Evolutionary conservation across 1,284 basidiomycete genomes (phyloP), one percentile per base, ranked within the genome.

Genomic region (Clitocybe nebularis): DNA sequence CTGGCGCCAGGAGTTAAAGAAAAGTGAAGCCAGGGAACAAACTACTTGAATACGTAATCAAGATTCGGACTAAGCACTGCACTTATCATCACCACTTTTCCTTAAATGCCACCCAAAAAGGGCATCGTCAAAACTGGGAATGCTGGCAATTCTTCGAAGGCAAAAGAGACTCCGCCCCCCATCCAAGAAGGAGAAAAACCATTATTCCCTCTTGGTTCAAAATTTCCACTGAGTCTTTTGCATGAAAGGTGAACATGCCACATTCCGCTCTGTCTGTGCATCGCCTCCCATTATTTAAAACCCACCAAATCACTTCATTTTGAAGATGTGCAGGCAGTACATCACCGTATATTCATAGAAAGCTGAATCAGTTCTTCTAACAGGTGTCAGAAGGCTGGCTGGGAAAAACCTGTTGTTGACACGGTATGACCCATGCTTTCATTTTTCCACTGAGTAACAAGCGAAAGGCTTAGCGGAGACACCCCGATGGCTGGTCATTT

Each of bases 111-210:
- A 39, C 81, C 84, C 14, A 76, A 72, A 48, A 81, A 77, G 65
- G 80, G 83, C 53, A 89, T 93, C 34, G 81, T 93, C 48, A 88
- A 86, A 58, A 84, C 84, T 41, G 90, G 90, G 33, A 91, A 92
- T 62, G 84, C 89, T 11, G 89, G 89, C 30, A 91, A 90, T 57
- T 87, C 86, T 0, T 76, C 79, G 26, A 91, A 89, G 58, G 50
- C 68, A 22, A 56, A 67, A 14, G 69, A 71, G 17, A 44, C 55
- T 11, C 35, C 43, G 22, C 38, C 60, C 39, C 35, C 48, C 39
- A 47, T 56, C 48, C 19, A 42, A 24, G 47, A 52, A 10, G 65
- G 62, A 16, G 71, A 71, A 44, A 77, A 74, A 44, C 69, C 84
- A 0, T 67, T 93, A 19, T 93, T 93, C 55, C 88, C 88, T 28